A percentile compares a stretch with the other conserved stretches of the same genome.
Evolutionary conservation across 768 basidiomycete species (phyloP).

Genomic region (Melanogaster broomeanus): DNA sequence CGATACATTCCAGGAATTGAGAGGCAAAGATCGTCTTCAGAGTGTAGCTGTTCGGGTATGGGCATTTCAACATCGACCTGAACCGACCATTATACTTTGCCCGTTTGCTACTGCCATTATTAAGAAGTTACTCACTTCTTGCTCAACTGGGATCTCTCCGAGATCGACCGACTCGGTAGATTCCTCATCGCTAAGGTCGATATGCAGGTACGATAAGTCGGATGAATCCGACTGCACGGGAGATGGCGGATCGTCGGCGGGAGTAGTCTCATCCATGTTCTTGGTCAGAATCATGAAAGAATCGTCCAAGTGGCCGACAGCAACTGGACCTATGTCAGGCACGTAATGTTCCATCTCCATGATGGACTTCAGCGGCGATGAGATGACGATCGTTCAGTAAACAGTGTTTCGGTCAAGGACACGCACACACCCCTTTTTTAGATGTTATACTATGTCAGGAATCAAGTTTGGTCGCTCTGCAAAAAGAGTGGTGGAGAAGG

Average conservation of each 20-base stretch:
- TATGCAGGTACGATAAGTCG: conserved; percentile 20
- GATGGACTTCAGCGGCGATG: conserved; percentile 12
- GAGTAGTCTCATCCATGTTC: not conserved
- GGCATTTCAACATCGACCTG: conserved; percentile 18
- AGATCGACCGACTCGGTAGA: conserved; percentile 13
- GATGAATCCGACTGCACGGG: conserved; percentile 13
- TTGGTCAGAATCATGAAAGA: conserved; percentile 9
- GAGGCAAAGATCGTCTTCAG: conserved; percentile 23
- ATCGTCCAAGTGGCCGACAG: conserved; percentile 7
- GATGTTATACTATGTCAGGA: not conserved
- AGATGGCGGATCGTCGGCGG: not conserved
- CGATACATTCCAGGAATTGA: conserved; percentile 49
- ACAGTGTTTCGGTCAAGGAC: not conserved
- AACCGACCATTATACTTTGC: not conserved
- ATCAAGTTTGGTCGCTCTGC: not conserved
- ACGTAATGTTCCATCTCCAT: conserved; percentile 13
- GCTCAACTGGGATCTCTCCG: conserved; percentile 8
- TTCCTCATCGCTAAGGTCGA: conserved; percentile 15
- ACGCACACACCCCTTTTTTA: not conserved
- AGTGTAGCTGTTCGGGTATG: conserved; percentile 1
- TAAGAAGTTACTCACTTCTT: conserved; percentile 10
- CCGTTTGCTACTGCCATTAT: not conserved
- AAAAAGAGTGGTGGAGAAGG: not conserved
- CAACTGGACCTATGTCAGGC: conserved; percentile 7
- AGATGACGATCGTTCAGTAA: not conserved